These are phyloP conservation scores for Scedosporium boydii DNA, from an alignment of 2,329 filamentous ascomycete species.

Conservation along the genomic window DNA sequence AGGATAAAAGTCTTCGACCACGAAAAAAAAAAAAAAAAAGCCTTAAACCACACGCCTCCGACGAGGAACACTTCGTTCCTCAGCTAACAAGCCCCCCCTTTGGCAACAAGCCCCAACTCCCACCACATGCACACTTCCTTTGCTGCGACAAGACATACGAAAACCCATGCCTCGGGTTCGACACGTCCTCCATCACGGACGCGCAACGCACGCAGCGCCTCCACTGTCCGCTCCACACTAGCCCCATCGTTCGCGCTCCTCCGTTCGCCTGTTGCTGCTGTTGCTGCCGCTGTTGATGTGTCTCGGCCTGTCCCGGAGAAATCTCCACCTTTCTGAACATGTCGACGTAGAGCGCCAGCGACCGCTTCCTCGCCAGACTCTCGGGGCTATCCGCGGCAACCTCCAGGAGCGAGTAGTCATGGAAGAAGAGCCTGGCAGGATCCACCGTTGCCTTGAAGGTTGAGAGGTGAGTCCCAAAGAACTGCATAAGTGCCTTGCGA, in stretches of 20 bases:
- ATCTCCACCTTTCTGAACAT: slow-evolving; percentile 52
- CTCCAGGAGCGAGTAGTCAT: slow-evolving; percentile 61
- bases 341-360: slow-evolving; percentile 34
- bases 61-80: background rate
- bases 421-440: slow-evolving; percentile 60
- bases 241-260: slow-evolving; percentile 3
- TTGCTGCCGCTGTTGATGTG: slow-evolving; percentile 13
- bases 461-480: slow-evolving; percentile 51
- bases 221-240: slow-evolving; percentile 15
- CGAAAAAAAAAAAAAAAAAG: no score
- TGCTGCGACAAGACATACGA: slow-evolving; percentile 46
- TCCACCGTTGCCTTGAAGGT: slow-evolving; percentile 52
- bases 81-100: background rate
- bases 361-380: slow-evolving; percentile 31
- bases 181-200: slow-evolving; percentile 55
- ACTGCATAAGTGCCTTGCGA: slow-evolving; percentile 50
- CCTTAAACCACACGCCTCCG: no score
- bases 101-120: slow-evolving; percentile 34
- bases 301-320: slow-evolving; percentile 23
- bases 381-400: slow-evolving; percentile 44
- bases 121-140: slow-evolving; percentile 45
- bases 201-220: slow-evolving; percentile 45
- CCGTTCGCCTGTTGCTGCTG: background rate
- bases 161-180: slow-evolving; percentile 35
- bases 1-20: no score